These are phyloP conservation scores for Hypoxylon sp. DNA, from an alignment of 2,329 filamentous ascomycete species.

Conservation along the genomic window DNA sequence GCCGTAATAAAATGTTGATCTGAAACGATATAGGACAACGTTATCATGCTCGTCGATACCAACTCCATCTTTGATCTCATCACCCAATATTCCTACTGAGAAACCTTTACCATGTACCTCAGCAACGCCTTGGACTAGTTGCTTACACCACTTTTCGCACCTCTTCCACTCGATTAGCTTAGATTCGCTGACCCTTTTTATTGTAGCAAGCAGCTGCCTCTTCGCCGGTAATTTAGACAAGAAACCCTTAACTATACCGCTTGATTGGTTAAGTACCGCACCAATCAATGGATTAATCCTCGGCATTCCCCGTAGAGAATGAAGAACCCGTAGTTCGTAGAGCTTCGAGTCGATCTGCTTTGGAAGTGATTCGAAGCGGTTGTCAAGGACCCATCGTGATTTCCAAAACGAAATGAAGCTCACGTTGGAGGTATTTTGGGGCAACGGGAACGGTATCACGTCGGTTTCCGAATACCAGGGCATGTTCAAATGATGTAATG, in stretches of 20 bases:
- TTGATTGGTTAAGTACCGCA: neutral
- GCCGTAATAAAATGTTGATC: neutral
- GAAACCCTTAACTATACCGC: conserved; percentile 1
- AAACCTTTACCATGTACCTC: neutral
- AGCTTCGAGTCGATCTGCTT: conserved; percentile 3
- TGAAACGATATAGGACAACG: neutral
- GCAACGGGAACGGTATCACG: neutral
- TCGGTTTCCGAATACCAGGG: conserved; percentile 4
- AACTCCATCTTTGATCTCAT: conserved; percentile 3
- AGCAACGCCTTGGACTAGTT: neutral
- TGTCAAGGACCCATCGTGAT: neutral
- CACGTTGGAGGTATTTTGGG: neutral
- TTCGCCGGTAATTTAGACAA: conserved; percentile 4
- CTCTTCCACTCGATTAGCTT: conserved; percentile 1
- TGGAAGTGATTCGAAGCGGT: neutral
- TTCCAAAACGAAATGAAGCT: neutral
- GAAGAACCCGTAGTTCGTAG: neutral
- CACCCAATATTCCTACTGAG: neutral
- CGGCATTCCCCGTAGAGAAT: neutral
- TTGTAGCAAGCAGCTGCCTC: neutral
- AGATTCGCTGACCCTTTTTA: neutral
- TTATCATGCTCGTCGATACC: neutral
- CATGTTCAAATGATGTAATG: conserved; percentile 2
- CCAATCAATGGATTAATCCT: neutral
- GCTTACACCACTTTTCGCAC: neutral